Base-by-base conservation (phyloP, 2,329 filamentous ascomycete species). In the Nemania sp. region DNA sequence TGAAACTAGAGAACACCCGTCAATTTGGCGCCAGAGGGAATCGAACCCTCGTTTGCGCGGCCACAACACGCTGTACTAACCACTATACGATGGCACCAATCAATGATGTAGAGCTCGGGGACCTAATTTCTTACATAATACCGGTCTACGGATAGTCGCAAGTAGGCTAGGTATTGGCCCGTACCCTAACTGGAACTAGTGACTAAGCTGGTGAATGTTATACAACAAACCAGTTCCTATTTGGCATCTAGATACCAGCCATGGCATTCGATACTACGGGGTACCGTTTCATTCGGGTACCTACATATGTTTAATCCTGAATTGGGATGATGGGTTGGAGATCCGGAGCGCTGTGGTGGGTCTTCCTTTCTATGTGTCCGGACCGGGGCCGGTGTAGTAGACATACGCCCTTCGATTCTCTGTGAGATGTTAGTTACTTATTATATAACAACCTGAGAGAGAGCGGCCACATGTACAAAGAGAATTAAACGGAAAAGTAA, bases 11-110 rank as follows among this genome's bases (percentile, higher is more conserved):
- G 29, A 32, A 8, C 29, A 5, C 4, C 8, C 4, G 29, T 32
- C 29, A 32, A 32, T 32, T 8, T 4, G 4, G 29, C 29, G 29
- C 43, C 56, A 49, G 35, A 18, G 56, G 43, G 56, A 59, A 59
- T 59, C 56, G 56, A 59, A 59, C 56, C 26, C 56, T 10, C 35
- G 43, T 59, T 49, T 59, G 56, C 56, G 26, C 56, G 41, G 58
- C 58, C 58, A 61, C 58, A 61, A 61, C 58, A 18, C n/a, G 41
- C 41, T 61, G 58, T 61, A 61, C 58, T 61, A 53, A 61, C 58
- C 58, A 61, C 32, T 61, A 61, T 61, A 61, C 58, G n/a, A 61
- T 53, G 47, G 27, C 32, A 53, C 58, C 58, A n/a, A n/a, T 11
- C 32, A 5, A 13, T 41, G 38, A 41, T 41, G 13, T 15, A 3